Percentiles rank a stretch among this genome's conserved stretches.
These are phyloP conservation scores for Fraxinus excelsior DNA, from an alignment of 257 asterid species.

Conservation along the genomic window DNA sequence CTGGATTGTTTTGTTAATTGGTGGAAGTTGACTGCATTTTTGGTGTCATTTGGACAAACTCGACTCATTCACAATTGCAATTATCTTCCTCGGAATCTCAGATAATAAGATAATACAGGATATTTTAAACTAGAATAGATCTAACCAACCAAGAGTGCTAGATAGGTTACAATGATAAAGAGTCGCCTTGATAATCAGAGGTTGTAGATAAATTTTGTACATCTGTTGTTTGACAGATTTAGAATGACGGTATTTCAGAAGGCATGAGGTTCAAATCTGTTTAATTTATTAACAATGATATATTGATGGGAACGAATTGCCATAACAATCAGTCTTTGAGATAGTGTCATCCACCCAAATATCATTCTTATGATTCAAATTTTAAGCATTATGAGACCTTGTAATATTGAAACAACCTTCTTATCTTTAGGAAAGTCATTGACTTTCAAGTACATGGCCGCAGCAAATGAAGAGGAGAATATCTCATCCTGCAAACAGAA, in stretches of 20 bases:
- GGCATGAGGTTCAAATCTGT: neutral
- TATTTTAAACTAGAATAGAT: neutral
- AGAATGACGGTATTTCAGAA: neutral
- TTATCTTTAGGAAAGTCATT: slow-evolving; percentile 72
- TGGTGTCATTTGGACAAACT: neutral
- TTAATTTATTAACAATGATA: neutral
- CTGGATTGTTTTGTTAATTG: neutral
- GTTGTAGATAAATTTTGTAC: neutral
- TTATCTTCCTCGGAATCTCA: neutral
- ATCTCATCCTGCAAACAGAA: slow-evolving; percentile 73
- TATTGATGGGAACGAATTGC: neutral
- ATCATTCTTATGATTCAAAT: neutral
- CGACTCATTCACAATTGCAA: neutral
- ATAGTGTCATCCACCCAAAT: neutral
- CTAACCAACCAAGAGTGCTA: neutral
- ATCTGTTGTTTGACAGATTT: neutral
- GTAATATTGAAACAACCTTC: slow-evolving; percentile 49
- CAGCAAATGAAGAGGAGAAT: slow-evolving; percentile 91
- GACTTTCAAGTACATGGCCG: slow-evolving; percentile 89
- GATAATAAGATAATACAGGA: neutral
- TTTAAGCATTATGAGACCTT: neutral
- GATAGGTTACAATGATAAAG: neutral
- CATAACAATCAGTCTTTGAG: neutral
- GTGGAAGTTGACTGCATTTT: neutral
- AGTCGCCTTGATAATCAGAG: neutral